phyloP scores from a whole-genome alignment of 139 green algal genomes.

The Dunaliella sp. region DNA sequence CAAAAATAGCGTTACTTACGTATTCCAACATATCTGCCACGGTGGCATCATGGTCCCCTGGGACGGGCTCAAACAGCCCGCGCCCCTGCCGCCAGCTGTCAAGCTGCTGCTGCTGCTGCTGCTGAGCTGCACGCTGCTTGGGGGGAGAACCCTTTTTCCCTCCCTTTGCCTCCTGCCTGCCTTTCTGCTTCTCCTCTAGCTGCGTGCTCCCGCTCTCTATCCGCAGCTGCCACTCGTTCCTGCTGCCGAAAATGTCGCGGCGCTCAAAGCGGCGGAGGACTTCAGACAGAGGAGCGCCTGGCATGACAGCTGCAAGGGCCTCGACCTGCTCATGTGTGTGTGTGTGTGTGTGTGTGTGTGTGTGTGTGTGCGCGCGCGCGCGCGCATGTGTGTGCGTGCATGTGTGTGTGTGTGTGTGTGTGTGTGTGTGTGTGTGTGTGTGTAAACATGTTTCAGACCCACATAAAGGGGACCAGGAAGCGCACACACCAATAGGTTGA shows the following conservation, averaged over 20 bases:
- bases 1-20: background rate
- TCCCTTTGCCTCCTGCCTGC: background rate
- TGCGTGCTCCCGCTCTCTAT: background rate
- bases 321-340: background rate
- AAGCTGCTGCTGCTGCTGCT: background rate
- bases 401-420: too few species aligned
- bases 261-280: background rate
- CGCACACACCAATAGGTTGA: too few species aligned
- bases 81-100: background rate
- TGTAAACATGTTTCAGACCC: too few species aligned
- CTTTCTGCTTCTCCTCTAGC: background rate
- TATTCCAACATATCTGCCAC: slow-evolving; percentile 1
- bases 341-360: too few species aligned
- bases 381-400: too few species aligned
- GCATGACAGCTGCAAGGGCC: background rate
- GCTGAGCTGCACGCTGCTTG: too few species aligned
- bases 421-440: too few species aligned
- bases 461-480: too few species aligned
- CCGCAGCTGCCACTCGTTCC: background rate
- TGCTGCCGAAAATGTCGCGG: background rate
- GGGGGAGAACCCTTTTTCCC: background rate
- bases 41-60: background rate
- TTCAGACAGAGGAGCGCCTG: background rate
- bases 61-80: background rate
- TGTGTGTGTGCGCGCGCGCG: too few species aligned